A percentile compares a stretch with the other conserved stretches of the same genome.
Evolutionary conservation across 257 asterid genomes (phyloP).

Genomic region (Agastache rugosa): DNA sequence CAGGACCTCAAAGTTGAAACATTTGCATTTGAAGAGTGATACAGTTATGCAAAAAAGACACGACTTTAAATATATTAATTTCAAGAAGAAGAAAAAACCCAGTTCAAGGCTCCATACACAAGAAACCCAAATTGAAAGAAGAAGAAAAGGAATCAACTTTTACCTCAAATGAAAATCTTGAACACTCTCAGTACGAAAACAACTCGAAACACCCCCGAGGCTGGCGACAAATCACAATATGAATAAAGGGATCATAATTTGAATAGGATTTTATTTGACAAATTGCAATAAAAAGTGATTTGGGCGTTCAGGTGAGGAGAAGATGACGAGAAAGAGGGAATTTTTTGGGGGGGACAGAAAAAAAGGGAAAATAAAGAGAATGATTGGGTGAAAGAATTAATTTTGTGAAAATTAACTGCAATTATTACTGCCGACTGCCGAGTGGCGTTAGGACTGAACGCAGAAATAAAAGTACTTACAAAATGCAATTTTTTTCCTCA

Average conservation of each 20-base stretch:
- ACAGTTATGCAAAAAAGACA: slow-evolving; percentile 14
- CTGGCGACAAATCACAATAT: slow-evolving; percentile 11
- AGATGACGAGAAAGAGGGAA: slow-evolving; percentile 21
- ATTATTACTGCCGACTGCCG: not conserved
- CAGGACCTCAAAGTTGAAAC: slow-evolving; percentile 17
- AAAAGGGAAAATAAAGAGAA: slow-evolving; percentile 9
- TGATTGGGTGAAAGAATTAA: slow-evolving; percentile 34
- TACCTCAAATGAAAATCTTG: slow-evolving; percentile 34
- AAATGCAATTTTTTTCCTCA: not conserved
- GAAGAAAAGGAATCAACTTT: not conserved
- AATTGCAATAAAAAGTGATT: slow-evolving; percentile 23
- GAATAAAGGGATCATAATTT: slow-evolving; percentile 28
- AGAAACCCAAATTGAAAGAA: slow-evolving; percentile 9
- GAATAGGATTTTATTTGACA: slow-evolving; percentile 14
- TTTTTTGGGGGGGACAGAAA: slow-evolving; percentile 17
- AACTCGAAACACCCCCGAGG: slow-evolving; percentile 27
- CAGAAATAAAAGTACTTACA: not conserved
- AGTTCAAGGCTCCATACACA: slow-evolving; percentile 14
- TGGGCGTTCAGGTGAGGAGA: slow-evolving; percentile 25
- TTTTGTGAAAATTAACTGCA: slow-evolving; percentile 30
- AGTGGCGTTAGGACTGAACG: slow-evolving; percentile 12
- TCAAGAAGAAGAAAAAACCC: not conserved
- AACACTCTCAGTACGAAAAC: slow-evolving; percentile 29
- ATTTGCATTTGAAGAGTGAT: slow-evolving; percentile 18
- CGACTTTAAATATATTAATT: not conserved